A percentile compares a stretch with the other conserved stretches of the same genome.
Evolutionary conservation across 2,329 filamentous ascomycete species (phyloP).

Genomic region (Cytospora leucostoma): DNA sequence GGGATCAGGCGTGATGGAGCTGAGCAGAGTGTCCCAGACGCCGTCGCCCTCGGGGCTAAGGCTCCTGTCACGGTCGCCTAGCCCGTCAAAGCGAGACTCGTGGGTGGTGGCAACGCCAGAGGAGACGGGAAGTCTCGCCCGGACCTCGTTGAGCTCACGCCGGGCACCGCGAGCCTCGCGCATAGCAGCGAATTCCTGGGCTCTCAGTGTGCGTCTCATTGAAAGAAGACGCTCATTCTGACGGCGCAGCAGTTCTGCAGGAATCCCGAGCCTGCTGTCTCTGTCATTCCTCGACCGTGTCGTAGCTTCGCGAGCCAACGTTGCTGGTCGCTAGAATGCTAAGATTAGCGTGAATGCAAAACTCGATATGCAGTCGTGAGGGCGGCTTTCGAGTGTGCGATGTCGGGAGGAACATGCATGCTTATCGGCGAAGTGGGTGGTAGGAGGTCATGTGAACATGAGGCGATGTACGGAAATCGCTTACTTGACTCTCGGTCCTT

Average conservation of each 20-base stretch:
- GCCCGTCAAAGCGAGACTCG: conserved; percentile 52
- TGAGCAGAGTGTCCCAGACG: conserved; percentile 78
- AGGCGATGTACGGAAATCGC: conserved; percentile 14
- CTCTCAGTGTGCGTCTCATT: conserved; percentile 15
- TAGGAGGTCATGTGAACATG: conserved; percentile 1
- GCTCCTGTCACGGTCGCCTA: conserved; percentile 83
- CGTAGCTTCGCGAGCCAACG: conserved; percentile 7
- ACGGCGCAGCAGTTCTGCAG: conserved; percentile 1
- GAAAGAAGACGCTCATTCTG: conserved; percentile 17
- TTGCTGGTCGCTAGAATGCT: conserved; percentile 10
- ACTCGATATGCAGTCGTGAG: neutral
- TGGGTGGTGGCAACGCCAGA: conserved; percentile 13
- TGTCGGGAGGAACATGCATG: neutral
- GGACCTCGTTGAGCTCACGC: neutral
- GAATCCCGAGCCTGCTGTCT: conserved; percentile 6
- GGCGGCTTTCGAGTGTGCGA: neutral
- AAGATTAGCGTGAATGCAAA: conserved; percentile 17
- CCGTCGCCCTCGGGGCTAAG: conserved; percentile 69
- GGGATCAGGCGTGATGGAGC: conserved; percentile 78
- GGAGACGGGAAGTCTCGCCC: neutral
- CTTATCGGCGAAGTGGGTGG: neutral
- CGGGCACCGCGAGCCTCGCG: conserved; percentile 18
- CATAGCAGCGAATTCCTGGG: conserved; percentile 13
- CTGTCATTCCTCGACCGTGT: conserved; percentile 3
- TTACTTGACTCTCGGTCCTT: conserved; percentile 21